Evolutionary conservation across 176 grass and related monocot species (phyloP).

Genomic region (Lolium perenne): DNA sequence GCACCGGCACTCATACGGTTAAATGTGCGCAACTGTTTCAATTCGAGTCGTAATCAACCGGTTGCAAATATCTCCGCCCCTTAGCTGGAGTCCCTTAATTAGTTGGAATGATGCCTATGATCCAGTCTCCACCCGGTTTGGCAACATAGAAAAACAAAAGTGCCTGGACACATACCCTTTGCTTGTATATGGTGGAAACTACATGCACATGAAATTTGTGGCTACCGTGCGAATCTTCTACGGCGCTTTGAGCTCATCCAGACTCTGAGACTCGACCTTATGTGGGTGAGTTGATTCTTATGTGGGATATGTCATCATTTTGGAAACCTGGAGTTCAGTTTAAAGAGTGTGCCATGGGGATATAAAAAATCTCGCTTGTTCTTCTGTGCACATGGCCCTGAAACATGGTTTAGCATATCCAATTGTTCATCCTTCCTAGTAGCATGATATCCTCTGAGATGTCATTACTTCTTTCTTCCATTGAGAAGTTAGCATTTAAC

Average conservation of each 20-base stretch:
- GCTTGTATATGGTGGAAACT: background rate
- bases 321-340: background rate
- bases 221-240: background rate
- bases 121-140: too few species aligned
- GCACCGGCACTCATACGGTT: too few species aligned
- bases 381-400: background rate
- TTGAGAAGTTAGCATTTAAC: background rate
- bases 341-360: background rate
- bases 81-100: too few species aligned
- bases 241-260: background rate
- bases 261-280: background rate
- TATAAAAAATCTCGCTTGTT: background rate
- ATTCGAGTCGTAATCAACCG: too few species aligned
- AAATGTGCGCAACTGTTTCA: too few species aligned
- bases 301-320: background rate
- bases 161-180: rapidly evolving
- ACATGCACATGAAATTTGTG: background rate
- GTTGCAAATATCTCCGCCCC: too few species aligned
- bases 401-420: background rate
- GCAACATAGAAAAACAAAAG: background rate
- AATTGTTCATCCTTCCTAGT: background rate
- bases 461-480: background rate
- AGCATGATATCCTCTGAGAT: background rate
- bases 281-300: slow-evolving; percentile 12
- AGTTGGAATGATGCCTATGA: too few species aligned